A percentile compares a stretch with the other conserved stretches of the same genome.
These are phyloP conservation scores for Aegilops umbellulata DNA, from an alignment of 176 grass and related monocot species.

Conservation along the genomic window DNA sequence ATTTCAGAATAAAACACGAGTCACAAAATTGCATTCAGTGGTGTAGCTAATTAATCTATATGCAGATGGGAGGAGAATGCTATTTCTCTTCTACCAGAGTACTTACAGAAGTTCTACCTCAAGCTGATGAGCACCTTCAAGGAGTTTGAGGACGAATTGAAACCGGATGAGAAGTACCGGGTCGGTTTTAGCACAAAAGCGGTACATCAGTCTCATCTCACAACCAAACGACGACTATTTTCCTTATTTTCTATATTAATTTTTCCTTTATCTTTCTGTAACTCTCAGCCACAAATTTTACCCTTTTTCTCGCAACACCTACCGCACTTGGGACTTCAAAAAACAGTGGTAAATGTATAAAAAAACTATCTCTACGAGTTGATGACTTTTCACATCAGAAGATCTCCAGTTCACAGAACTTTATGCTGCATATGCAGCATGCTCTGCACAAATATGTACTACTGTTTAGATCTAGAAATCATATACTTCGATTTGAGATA, in stretches of 20 bases:
- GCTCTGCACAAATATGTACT: not conserved
- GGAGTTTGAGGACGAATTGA: constrained; percentile 26
- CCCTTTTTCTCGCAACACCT: not conserved
- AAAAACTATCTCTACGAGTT: not conserved
- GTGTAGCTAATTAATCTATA: not conserved
- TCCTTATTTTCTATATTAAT: not conserved
- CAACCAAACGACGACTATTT: not conserved
- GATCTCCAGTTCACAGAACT: not conserved
- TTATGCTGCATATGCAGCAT: not conserved
- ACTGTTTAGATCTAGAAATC: not conserved
- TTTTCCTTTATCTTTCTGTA: not conserved
- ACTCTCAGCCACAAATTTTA: not conserved
- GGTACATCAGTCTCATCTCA: constrained; percentile 7
- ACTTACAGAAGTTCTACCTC: constrained; percentile 27
- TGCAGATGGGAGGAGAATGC: constrained; percentile 33
- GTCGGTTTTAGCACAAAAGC: not conserved
- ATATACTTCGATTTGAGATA: not conserved
- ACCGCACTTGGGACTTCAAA: not conserved
- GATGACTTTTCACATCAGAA: not conserved
- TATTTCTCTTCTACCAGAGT: constrained; percentile 21
- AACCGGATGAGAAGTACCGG: constrained; percentile 26
- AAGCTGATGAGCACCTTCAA: constrained; percentile 1
- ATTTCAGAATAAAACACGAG: not conserved
- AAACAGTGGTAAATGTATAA: not conserved
- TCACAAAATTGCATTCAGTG: not conserved